Evolutionary conservation across 192 early-diverging fungal genomes (phyloP).

Genomic region (Coemansia sp.): DNA sequence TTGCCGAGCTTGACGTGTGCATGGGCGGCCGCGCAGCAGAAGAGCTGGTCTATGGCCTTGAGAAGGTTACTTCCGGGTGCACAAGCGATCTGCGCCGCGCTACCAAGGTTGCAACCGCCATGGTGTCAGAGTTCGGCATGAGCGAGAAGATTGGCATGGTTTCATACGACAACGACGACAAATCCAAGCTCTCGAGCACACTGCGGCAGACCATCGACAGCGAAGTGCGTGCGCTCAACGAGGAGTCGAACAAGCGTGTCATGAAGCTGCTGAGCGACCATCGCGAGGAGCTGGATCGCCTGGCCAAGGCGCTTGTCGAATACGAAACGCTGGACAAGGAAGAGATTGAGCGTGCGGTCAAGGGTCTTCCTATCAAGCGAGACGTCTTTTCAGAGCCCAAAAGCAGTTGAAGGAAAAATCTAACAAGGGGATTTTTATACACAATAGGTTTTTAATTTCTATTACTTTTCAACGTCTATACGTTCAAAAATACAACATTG

Average conservation of each 20-base stretch:
- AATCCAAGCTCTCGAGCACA: slow-evolving; percentile 64
- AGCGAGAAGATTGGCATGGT: slow-evolving; percentile 89
- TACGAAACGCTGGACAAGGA: slow-evolving; percentile 90
- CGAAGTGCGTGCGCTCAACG: slow-evolving; percentile 79
- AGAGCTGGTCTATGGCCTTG: slow-evolving; percentile 91
- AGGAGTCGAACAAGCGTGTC: slow-evolving; percentile 71
- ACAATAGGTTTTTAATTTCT: no score
- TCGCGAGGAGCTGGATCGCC: slow-evolving; percentile 83
- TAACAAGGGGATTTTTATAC: no score
- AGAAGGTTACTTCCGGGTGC: slow-evolving; percentile 94
- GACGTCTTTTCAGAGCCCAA: not conserved
- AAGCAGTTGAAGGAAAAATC: no score
- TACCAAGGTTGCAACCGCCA: slow-evolving; percentile 82
- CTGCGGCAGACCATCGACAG: slow-evolving; percentile 83
- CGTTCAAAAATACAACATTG: no score
- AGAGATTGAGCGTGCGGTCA: slow-evolving; percentile 71
- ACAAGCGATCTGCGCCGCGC: slow-evolving; percentile 90
- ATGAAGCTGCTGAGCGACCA: slow-evolving; percentile 70
- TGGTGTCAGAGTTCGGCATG: slow-evolving; percentile 95
- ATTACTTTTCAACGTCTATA: no score
- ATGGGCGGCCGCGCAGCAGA: slow-evolving; percentile 99
- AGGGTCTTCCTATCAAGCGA: slow-evolving; percentile 55
- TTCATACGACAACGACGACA: slow-evolving; percentile 75
- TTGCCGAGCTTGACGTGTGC: slow-evolving; percentile 90
- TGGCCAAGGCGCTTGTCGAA: slow-evolving; percentile 91